Percentiles rank a stretch among this genome's conserved stretches.
Conservation (phyloP, 345 rosid species). For the Moricandia arvensis region DNA sequence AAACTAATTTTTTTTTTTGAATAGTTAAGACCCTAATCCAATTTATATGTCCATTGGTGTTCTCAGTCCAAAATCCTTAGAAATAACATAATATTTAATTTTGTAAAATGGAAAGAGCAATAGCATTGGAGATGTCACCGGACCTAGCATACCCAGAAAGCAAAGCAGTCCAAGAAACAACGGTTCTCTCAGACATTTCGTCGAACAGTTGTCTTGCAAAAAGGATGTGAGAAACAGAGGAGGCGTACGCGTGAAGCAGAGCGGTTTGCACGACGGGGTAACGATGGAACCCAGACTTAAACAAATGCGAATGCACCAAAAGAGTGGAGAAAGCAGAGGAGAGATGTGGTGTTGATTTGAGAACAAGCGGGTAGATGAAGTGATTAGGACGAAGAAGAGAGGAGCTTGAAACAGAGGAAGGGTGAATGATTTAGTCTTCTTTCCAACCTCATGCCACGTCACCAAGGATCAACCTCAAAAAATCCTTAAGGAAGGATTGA, state of each 20-base stretch:
- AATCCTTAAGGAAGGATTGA: no score
- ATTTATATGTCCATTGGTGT: no score
- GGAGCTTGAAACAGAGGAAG: no score
- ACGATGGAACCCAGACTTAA: constrained; percentile 52
- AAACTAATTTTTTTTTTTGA: no score
- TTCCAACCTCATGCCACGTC: no score
- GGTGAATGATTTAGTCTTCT: no score
- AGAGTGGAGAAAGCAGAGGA: constrained; percentile 41
- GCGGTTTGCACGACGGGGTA: constrained; percentile 78
- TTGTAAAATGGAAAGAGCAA: no score
- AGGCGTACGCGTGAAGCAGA: constrained; percentile 64
- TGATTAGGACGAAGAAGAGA: constrained; percentile 65
- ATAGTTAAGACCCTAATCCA: no score
- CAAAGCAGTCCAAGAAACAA: constrained; percentile 88
- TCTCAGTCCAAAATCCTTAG: no score
- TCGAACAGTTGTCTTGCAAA: constrained; percentile 66
- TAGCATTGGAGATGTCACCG: constrained; percentile 54
- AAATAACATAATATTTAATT: no score
- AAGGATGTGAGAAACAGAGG: constrained; percentile 40
- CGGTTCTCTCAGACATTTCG: constrained; percentile 65
- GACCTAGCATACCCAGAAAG: constrained; percentile 62
- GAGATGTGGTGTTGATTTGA: constrained; percentile 49
- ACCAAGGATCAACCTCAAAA: no score
- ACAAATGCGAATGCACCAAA: constrained; percentile 58
- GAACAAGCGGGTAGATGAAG: constrained; percentile 71